Evolutionary conservation across 2,329 filamentous ascomycete genomes (phyloP), one percentile per base, ranked within the genome.

Genomic region (Colletotrichum sp.): DNA sequence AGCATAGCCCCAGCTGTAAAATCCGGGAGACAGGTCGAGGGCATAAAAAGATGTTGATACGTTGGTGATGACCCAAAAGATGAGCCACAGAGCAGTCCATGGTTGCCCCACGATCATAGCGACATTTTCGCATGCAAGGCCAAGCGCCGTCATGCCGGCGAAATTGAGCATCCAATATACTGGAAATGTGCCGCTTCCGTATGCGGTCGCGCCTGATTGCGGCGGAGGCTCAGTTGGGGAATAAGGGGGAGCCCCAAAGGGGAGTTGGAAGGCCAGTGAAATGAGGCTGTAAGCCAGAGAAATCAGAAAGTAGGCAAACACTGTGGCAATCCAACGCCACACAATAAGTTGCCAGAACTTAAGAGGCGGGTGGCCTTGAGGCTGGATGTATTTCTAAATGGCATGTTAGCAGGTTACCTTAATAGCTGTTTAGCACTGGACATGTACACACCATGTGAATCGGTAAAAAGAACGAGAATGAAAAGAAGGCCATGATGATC

Each of bases 51-150:
- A 84, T 1, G 91, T 92, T 0, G 87, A 85, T 0, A 93, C 91
- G 78, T 94, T 94, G 8, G 90, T 89, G 71, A 94, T 92, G 56
- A 93, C 91, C 91, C 91, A 93, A 79, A 93, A 93, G 71, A 93
- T 92, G 3, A 94, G 83, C 88, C 92, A 94, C 1, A 93, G 81
- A 0, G 90, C 88, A 3, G 81, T 81, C 91, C 91, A 93, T 0
- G 90, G 92, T 78, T 89, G 85, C 0, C 90, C 91, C 6, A 93
- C 84, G 3, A 93, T 79, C 89, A 93, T 93, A 0, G 90, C 90
- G 32, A 92, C 88, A 78, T 93, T 93, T 83, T 94, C 92, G 79
- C 90, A 92, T 0, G 92, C 90, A 4, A 94, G 82, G 0, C 91
- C 92, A 2, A 94, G 79, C 0, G 91, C 91, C 10, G 87, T 85